Base-by-base conservation (phyloP, 129 eudicot genomes). In the Ambrosia artemisiifolia region DNA sequence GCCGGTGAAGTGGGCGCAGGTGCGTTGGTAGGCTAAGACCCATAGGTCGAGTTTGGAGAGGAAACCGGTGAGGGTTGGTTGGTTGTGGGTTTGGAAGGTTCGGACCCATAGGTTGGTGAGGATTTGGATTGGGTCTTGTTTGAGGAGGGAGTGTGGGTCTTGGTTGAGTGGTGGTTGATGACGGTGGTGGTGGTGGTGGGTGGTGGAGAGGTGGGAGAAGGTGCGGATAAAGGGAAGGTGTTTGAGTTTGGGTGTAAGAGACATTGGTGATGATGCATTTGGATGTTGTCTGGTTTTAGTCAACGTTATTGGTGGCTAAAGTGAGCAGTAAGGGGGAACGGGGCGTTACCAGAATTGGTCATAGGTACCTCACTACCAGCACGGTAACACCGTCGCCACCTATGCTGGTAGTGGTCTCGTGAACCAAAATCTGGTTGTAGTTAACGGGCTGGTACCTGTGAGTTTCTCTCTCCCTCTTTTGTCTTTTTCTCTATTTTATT, bases 11-110 rank as follows among this genome's bases (percentile, higher is more conserved):
- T 95, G 91, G 49, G 99, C 99, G 75, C 84, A 88, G 20, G 95
- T 85, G 51, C 96, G 96, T 76, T 95, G 99, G 74, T 90, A 95
- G 49, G 99, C 97, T 63, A 95, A 71, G 66, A 90, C 87, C 99
- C 99, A 95, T 61, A 95, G 77, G 75, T 95, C 99, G 48, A 88
- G 82, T 42, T 88, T 90, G 54, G 96, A 84, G 73, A 95, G 83
- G 80, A 86, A 95, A 34, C 85, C 84, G 40, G 91, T 84, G 82
- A 95, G 89, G 76, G 88, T 84, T 49, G 81, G 69, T 18, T 9
- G 71, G 68, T 78, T 71, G 78, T 44, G 78, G 36, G 80, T 74
- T 9, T 94, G 69, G 80, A 86, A 90, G 71, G 95, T 83, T 67
- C 82, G 80, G 69, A 88, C 82, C 99, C 99, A 95, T 50, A 90